A percentile compares a stretch with the other conserved stretches of the same genome.
Evolutionary conservation across 371 early-diverging fungal genomes (phyloP).

Genomic region (Homolaphlyctis polyrhiza): DNA sequence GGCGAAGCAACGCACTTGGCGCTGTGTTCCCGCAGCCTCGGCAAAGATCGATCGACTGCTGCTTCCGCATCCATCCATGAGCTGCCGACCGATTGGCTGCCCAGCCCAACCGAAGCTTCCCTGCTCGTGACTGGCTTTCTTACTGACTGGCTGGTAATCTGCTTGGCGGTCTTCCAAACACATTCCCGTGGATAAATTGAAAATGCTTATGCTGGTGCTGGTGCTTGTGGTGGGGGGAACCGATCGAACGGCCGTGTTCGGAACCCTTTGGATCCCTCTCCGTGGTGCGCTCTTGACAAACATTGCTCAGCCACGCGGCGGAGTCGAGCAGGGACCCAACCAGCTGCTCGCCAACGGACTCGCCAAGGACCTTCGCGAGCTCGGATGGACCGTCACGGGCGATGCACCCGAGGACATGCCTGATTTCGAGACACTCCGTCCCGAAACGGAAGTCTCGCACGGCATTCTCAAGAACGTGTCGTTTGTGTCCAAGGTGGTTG

Average conservation of each 20-base stretch:
- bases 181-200: too few relatives aligned
- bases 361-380: slow-evolving; percentile 70
- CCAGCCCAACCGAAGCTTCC: not conserved
- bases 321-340: slow-evolving; percentile 87
- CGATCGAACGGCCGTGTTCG: too few relatives aligned
- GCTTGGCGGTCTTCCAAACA: not conserved
- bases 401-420: slow-evolving; percentile 54
- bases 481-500: slow-evolving; percentile 75
- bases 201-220: too few relatives aligned
- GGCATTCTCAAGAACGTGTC: slow-evolving; percentile 80
- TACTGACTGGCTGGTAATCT: not conserved
- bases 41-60: too few relatives aligned
- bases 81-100: not conserved
- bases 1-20: too few relatives aligned
- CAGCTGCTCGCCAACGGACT: slow-evolving; percentile 80
- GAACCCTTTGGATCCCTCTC: too few relatives aligned
- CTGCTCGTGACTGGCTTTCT: not conserved
- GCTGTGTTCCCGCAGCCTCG: too few relatives aligned
- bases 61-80: not conserved
- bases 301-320: slow-evolving; percentile 62
- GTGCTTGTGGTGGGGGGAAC: too few relatives aligned
- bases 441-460: slow-evolving; percentile 55
- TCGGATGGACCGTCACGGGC: slow-evolving; percentile 69
- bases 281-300: not conserved
- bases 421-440: slow-evolving; percentile 32